Base-by-base conservation (phyloP, 306 rosid genomes). In the Betula pendula region DNA sequence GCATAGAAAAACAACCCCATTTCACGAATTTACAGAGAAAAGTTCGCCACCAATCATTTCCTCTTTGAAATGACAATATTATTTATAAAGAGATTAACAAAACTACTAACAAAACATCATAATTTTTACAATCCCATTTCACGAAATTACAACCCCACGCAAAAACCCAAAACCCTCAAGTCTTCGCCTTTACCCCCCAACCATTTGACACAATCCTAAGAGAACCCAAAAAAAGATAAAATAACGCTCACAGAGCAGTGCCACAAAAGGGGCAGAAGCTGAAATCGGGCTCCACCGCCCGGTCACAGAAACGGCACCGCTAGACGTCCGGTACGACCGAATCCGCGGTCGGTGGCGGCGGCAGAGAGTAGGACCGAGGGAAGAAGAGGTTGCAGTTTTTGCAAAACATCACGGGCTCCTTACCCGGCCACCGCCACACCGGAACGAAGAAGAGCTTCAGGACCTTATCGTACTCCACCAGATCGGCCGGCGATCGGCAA, bases 221-320 rank as follows among this genome's bases (percentile, higher is more conserved):
- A 35, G 11, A 56, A 56, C 7, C 53, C 17, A 15, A 45, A 33
- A 8, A 35, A 50, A 70, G 12, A 27, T 24, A 24, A 50, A 14
- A 9, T 3, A 29, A 48, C n/a, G 44, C 43, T 85, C 65, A 94
- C 73, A 86, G 74, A 33, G 90, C 78, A 0, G 92, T 77, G 14
- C 98, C 98, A 35, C 98, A 94, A 74, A 74, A 92, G 6, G 98
- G 94, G 80, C 98, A 94, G 87, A 89, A 92, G 44, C 82, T 77
- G 80, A 92, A 94, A 45, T 87, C 85, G 6, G 90, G 53, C 70
- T 85, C 92, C 68, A 94, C 91, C 1, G 43, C 33, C 51, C 85
- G 87, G 20, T 87, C 80, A 47, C 98, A 94, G 69, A 67, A 86
- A 12, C 87, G 91, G 80, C 97, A 94, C 5, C 84, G 90, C 72